These are phyloP conservation scores for Sporothrix pseudoabietina DNA, from an alignment of 2,329 filamentous ascomycete genomes.

Conservation along the genomic window DNA sequence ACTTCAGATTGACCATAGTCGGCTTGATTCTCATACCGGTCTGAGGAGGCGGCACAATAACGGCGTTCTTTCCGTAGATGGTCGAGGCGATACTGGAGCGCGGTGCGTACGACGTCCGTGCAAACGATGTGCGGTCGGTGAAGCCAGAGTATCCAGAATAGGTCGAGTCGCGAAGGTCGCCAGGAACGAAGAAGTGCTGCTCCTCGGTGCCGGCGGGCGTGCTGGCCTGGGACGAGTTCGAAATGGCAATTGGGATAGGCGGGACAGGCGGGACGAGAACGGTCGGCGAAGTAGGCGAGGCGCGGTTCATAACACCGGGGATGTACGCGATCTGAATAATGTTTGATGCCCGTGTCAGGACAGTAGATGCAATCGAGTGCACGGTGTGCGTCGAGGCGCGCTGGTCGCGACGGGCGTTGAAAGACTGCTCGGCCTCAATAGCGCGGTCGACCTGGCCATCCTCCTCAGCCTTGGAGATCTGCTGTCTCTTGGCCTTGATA, in stretches of 20 bases:
- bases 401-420: constrained; percentile 58
- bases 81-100: constrained; percentile 84
- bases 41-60: constrained; percentile 79
- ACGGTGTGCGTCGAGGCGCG: constrained; percentile 83
- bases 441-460: constrained; percentile 58
- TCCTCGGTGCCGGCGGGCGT: constrained; percentile 66
- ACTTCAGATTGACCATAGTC: constrained; percentile 89
- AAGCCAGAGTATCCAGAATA: constrained; percentile 75
- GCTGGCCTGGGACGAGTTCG: constrained; percentile 51
- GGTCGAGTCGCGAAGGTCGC: constrained; percentile 85
- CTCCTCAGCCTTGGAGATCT: constrained; percentile 55
- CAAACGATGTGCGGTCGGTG: constrained; percentile 64
- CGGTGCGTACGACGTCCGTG: constrained; percentile 59
- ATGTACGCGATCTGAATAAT: constrained; percentile 99
- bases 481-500: constrained; percentile 75
- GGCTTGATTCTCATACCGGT: constrained; percentile 87
- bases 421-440: constrained; percentile 54
- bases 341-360: constrained; percentile 93
- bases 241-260: constrained; percentile 73
- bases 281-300: constrained; percentile 77
- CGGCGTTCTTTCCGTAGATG: constrained; percentile 88
- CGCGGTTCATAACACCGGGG: constrained; percentile 91
- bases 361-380: constrained; percentile 89
- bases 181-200: constrained; percentile 91
- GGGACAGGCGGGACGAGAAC: constrained; percentile 89